Conservation (phyloP, 1,139 yeast genomes). For the Magnusiomyces fungicola region DNA sequence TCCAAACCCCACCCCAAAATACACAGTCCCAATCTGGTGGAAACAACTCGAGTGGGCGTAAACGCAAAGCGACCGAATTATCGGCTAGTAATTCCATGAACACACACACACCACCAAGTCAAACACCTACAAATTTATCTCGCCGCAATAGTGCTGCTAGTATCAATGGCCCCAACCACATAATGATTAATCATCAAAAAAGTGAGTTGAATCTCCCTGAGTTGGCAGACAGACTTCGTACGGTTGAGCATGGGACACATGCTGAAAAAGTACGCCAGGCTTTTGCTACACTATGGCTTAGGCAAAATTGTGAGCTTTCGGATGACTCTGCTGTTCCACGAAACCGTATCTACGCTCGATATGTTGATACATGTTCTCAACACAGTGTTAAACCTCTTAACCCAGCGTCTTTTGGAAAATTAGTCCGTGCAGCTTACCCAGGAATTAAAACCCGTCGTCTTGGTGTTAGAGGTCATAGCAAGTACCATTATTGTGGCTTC, state of each 20-base stretch:
- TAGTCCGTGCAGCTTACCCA: slow-evolving; percentile 70
- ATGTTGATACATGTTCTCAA: slow-evolving; percentile 65
- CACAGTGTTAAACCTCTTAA: slow-evolving; percentile 62
- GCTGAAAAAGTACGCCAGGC: slow-evolving; percentile 67
- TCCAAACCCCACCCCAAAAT: neutral
- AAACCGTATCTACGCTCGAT: slow-evolving; percentile 72
- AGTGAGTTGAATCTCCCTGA: slow-evolving; percentile 41
- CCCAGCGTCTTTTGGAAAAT: slow-evolving; percentile 83
- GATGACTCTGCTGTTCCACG: slow-evolving; percentile 76
- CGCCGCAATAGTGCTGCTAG: slow-evolving; percentile 33
- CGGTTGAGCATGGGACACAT: slow-evolving; percentile 37
- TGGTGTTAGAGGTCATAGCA: slow-evolving; percentile 84
- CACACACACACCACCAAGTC: slow-evolving; percentile 1
- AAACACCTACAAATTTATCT: slow-evolving; percentile 8
- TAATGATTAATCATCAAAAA: slow-evolving; percentile 37
- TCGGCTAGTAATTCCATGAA: neutral
- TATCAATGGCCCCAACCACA: slow-evolving; percentile 42
- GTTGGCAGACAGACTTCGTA: slow-evolving; percentile 44
- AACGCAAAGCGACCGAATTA: slow-evolving; percentile 16
- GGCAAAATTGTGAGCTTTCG: slow-evolving; percentile 58
- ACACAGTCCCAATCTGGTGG: neutral
- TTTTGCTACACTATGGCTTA: slow-evolving; percentile 75
- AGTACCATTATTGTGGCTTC: slow-evolving; percentile 87
- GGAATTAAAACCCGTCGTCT: slow-evolving; percentile 70
- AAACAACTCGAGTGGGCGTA: slow-evolving; percentile 3